Evolutionary conservation across 2,329 filamentous ascomycete genomes (phyloP), one percentile per base, ranked within the genome.

Genomic region (Raffaelea ambrosiae): DNA sequence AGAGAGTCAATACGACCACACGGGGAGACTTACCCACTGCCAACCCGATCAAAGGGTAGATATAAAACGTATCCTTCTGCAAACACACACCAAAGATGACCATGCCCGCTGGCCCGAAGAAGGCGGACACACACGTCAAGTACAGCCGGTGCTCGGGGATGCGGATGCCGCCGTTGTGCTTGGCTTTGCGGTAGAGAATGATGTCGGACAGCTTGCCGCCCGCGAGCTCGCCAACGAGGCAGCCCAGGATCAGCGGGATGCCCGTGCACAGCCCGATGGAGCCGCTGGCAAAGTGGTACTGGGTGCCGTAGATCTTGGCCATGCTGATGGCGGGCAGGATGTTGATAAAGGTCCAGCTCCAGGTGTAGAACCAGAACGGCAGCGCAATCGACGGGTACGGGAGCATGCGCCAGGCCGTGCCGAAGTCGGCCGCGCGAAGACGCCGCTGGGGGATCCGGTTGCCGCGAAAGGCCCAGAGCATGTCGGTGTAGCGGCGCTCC

Each of bases 301-400:
- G 40, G 26, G 26, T 13, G 19, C 51, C 49, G 45, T 51, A 53
- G 40, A 51, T 49, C 47, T 53, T 53, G 44, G 51, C 51, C 47
- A 48, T 51, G 47, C 46, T 51, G 42, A 53, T 53, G 49, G 49
- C 49, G 11, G 49, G 49, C 38, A 51, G 49, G 43, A 53, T 53
- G 51, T 51, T 53, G 47, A 51, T 42, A 20, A 51, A 51, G 5
- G 51, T 48, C 47, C 49, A 53, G 49, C 47, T 49, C 44, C 43
- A 35, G 3, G 49, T 48, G 36, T 53, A 53, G 40, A 45, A 51
- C 41, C 38, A 43, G 19, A 51, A 47, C 19, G 51, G 40, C 21
- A 53, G 44, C 22, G 42, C 13, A n/a, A 53, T 43, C 22, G 49
- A 51, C 29, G 51, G 51, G 49, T 53, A 53, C 38, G 18, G 19